Conservation (phyloP, 352 stramenopile species). For the Globisporangium splendens region DNA sequence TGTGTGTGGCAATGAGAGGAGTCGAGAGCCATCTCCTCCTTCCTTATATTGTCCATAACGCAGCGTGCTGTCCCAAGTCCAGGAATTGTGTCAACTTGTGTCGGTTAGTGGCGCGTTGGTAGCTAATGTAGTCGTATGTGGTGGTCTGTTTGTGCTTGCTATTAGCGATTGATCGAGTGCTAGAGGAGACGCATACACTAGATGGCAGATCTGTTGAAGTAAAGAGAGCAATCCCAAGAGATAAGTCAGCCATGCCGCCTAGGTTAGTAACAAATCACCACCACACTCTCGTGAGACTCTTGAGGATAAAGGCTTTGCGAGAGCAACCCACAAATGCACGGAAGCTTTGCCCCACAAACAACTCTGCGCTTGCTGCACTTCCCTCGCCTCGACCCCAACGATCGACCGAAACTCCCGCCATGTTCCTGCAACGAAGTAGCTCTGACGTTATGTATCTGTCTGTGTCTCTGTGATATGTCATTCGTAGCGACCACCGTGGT, state of each 20-base stretch:
- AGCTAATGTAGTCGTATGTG: conserved; percentile 26
- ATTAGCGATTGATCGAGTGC: conserved; percentile 75
- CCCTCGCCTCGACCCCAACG: not conserved
- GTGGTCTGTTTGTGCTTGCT: conserved; percentile 9
- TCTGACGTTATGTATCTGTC: not conserved
- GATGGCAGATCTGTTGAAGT: conserved; percentile 91
- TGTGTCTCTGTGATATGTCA: not conserved
- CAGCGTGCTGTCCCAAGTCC: not conserved
- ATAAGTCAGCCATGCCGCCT: conserved; percentile 62
- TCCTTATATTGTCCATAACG: not conserved
- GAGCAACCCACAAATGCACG: conserved; percentile 7
- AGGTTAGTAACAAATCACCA: conserved; percentile 57
- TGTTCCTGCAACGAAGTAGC: not conserved
- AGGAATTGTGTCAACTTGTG: conserved; percentile 4
- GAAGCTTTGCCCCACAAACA: conserved; percentile 17
- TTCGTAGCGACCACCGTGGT: conserved; percentile 22
- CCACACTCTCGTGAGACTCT: conserved; percentile 17
- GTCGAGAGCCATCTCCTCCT: conserved; percentile 13
- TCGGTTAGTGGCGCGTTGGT: conserved; percentile 8
- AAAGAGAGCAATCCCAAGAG: conserved; percentile 88
- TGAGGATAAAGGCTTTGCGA: too few species aligned
- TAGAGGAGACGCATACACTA: conserved; percentile 86
- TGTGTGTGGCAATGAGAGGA: not conserved
- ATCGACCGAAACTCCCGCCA: conserved; percentile 3
- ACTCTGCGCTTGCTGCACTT: conserved; percentile 4